Evolutionary conservation across 495 filamentous ascomycete genomes (phyloP).

Genomic region (Podospora appendiculata): DNA sequence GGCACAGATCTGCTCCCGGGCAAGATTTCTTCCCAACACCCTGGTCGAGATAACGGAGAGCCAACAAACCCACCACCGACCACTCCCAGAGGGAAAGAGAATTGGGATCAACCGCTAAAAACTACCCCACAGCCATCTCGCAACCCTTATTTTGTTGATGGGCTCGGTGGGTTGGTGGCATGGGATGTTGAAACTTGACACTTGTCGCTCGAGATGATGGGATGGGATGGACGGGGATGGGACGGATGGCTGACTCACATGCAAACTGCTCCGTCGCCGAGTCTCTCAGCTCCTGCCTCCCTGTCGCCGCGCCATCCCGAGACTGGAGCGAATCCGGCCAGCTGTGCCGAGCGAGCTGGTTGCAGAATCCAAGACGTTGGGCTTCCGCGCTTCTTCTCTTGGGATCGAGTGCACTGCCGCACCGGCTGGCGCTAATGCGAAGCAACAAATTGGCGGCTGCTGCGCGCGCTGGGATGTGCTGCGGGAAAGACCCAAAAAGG

Average conservation of each 20-base stretch:
- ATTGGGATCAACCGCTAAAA: background rate
- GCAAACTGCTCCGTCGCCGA: background rate
- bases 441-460: slow-evolving; percentile 1
- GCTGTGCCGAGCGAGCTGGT: slow-evolving; percentile 6
- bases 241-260: background rate
- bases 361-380: slow-evolving; percentile 9
- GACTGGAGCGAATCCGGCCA: slow-evolving; percentile 1
- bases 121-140: background rate
- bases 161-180: too few species aligned
- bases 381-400: background rate
- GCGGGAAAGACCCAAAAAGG: slow-evolving; percentile 12
- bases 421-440: slow-evolving; percentile 1
- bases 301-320: background rate
- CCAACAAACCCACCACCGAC: too few species aligned
- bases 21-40: background rate
- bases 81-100: background rate
- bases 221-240: too few species aligned
- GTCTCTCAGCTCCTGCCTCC: background rate
- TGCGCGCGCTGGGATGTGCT: background rate
- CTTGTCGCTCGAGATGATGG: too few species aligned
- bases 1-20: background rate
- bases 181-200: too few species aligned
- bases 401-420: background rate
- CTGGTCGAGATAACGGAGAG: too few species aligned
- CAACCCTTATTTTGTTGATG: too few species aligned